These are phyloP conservation scores for Candida loeiensis DNA, from an alignment of 805 yeast species.

Conservation along the genomic window DNA sequence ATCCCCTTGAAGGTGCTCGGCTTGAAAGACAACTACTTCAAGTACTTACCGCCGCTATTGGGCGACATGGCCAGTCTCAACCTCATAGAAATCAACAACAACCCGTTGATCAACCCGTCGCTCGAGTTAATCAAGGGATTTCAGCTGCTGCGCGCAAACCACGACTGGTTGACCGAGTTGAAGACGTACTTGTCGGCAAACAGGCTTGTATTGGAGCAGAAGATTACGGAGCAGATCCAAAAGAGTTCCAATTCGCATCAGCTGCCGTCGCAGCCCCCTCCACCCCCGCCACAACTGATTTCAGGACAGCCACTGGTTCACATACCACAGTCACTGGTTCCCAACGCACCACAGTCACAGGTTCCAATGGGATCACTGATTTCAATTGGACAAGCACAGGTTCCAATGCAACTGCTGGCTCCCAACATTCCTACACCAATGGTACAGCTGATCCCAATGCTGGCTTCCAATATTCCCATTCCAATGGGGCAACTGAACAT, in stretches of 20 bases:
- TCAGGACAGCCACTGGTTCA: no score
- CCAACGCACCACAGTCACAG: no score
- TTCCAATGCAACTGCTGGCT: no score
- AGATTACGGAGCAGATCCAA: slow-evolving; percentile 15
- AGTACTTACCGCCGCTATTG: slow-evolving; percentile 51
- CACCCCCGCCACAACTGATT: slow-evolving; percentile 8
- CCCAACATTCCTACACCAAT: no score
- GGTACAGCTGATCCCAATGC: no score
- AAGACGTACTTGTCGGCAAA: slow-evolving; percentile 38
- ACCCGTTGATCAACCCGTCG: slow-evolving; percentile 56
- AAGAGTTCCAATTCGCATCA: slow-evolving; percentile 5
- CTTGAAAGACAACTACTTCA: slow-evolving; percentile 55
- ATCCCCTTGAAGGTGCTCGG: slow-evolving; percentile 57
- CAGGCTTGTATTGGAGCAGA: slow-evolving; percentile 27
- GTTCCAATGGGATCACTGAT: no score
- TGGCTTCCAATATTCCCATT: slow-evolving; percentile 1
- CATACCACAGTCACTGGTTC: no score
- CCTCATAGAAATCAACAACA: slow-evolving; percentile 58
- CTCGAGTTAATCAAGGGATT: slow-evolving; percentile 28
- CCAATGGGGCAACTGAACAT: not conserved
- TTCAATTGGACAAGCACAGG: no score
- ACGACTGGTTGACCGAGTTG: slow-evolving; percentile 44
- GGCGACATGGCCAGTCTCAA: slow-evolving; percentile 50
- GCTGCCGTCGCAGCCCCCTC: slow-evolving; percentile 11
- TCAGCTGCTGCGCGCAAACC: slow-evolving; percentile 36